phyloP scores from a whole-genome alignment of 306 rosid genomes.

The Vigna mungo region DNA sequence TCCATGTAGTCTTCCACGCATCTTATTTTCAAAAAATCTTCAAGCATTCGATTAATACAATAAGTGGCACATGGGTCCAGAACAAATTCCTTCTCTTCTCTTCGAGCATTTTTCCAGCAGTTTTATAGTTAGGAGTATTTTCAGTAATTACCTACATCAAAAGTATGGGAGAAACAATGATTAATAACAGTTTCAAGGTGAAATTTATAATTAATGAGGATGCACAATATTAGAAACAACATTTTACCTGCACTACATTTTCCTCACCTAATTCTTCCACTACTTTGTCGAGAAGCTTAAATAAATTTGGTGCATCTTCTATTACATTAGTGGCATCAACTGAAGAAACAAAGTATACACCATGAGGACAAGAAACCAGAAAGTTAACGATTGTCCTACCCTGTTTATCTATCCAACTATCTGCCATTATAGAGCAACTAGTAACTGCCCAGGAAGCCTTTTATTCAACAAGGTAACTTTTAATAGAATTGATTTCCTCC shows the following conservation, averaged over 20 bases:
- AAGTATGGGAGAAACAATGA: conserved; percentile 37
- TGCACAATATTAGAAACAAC: conserved; percentile 46
- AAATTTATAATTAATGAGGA: conserved; percentile 41
- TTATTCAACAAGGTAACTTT: conserved; percentile 70
- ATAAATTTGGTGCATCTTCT: conserved; percentile 78
- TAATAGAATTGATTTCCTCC: conserved; percentile 77
- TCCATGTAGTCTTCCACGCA: conserved; percentile 89
- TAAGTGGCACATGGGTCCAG: conserved; percentile 90
- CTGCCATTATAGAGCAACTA: conserved; percentile 88
- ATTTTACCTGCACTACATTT: conserved; percentile 90
- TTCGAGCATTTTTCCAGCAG: conserved; percentile 93
- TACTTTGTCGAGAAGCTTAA: conserved; percentile 79
- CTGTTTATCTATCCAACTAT: conserved; percentile 83
- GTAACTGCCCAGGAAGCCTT: conserved; percentile 89
- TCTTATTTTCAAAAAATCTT: conserved; percentile 78
- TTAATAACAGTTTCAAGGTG: conserved; percentile 34
- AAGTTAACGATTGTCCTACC: conserved; percentile 77
- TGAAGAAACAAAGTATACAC: conserved; percentile 83
- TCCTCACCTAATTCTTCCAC: conserved; percentile 95
- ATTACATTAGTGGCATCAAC: conserved; percentile 74
- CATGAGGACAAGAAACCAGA: conserved; percentile 84
- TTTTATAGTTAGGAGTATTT: conserved; percentile 74
- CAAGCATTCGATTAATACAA: conserved; percentile 83
- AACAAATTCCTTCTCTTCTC: conserved; percentile 86
- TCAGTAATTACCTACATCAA: conserved; percentile 80